Evolutionary conservation across 1,284 basidiomycete genomes (phyloP), one percentile per base, ranked within the genome.

Genomic region (Veloporphyrellus conicus): DNA sequence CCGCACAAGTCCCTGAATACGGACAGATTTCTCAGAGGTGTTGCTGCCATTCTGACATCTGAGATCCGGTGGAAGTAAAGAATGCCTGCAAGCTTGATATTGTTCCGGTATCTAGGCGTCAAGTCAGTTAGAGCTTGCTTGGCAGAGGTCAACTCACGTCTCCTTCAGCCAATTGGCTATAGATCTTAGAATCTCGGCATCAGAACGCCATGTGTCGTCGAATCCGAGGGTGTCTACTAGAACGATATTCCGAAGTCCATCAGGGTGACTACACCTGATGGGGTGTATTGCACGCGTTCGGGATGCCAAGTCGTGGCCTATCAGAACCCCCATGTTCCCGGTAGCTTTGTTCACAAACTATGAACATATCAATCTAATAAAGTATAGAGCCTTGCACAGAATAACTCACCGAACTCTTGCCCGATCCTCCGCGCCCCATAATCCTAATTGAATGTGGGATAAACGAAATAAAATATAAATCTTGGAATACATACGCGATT

Each of bases 31-130:
- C 56, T 48, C 19, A 48, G 35, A 22, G 63, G 48, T 4, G 61
- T 57, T 11, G 74, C 75, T 5, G 67, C 69, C 50, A 78, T 59
- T 23, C 75, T 68, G 50, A 63, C 61, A 52, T 77, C 77, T n/a
- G 73, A 67, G 15, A 65, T 62, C 3, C 52, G 60, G 37, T 67
- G 61, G 42, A 65, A 48, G 40, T 62, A 62, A n/a, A 67, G 41
- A 22, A 67, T 29, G 14, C 62, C 62, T 6, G 52, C 16, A 8
- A 66, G 48, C 37, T 45, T 64, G 36, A 43, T 48, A 22, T 54
- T 43, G 12, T 49, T 54, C 22, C 42, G 38, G 23, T 61, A 55
- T 8, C 54, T 60, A 23, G 12, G 3, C 18, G 12, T 23, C 3
- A 29, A 32, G 41, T 49, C n/a, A 59, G 29, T 12, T 36, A 12